Base-by-base conservation (phyloP, 345 rosid genomes). In the Barbarea vulgaris region DNA sequence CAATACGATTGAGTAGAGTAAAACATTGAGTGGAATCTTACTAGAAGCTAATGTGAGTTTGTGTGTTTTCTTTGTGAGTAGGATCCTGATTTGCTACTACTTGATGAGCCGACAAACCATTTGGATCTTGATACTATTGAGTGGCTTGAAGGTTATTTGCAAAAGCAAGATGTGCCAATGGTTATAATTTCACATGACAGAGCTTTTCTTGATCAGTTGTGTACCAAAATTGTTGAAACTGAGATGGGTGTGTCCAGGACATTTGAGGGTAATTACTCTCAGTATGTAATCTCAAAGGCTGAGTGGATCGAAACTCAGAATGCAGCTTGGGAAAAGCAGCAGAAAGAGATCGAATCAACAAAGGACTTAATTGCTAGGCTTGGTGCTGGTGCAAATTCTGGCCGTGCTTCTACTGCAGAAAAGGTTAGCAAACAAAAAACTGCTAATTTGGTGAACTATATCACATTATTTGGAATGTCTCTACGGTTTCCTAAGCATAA, bases 61-160 rank as follows among this genome's bases (percentile, higher is more conserved):
- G 18, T 69, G 39, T 78, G 54, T 37, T 34, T 52, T 52, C 4
- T 72, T 0, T 83, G 74, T 34, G 79, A 59, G 14, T 86, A 93
- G 97, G 91, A 91, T 33, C 98, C 97, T 1, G 98, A 94, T 86
- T 84, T 94, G 78, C 80, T 94, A 81, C 91, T 94, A 57, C 80
- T 91, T 70, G 98, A 94, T 85, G 97, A 94, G 72, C 98, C 98
- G 4, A 91, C 98, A 19, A 94, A 94, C 75, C 98, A 94, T 80
- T 90, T 94, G 55, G 98, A 94, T 75, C 95, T 94, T 36, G 98
- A 91, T 77, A 89, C 98, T 0, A 91, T 94, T 8, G 98, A 91
- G 82, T 94, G 98, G 97, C 95, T 94, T 71, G 98, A 94, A 87
- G 88, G 93, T 34, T 94, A 94, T 75, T 85, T 94, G 67, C 83